Conservation (phyloP, 2,329 filamentous ascomycete genomes). For the Xylaria polymorpha region DNA sequence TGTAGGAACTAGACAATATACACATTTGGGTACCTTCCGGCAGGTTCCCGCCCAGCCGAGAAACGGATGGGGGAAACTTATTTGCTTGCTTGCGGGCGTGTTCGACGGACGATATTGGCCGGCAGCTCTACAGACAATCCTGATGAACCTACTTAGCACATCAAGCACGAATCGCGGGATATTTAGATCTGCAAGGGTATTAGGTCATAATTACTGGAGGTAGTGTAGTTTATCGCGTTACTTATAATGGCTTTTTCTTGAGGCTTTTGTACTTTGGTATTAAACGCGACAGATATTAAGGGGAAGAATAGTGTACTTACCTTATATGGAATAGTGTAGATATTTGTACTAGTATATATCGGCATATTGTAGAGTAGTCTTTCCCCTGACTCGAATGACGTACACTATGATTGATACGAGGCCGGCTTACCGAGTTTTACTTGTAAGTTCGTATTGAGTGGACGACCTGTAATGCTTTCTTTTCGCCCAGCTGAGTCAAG, state of each 20-base stretch:
- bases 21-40: neutral
- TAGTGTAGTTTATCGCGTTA: no score
- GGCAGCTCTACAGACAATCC: neutral
- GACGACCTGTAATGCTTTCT: neutral
- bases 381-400: neutral
- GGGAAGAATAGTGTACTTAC: no score
- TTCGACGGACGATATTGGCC: neutral
- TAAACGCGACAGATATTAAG: no score
- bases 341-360: no score
- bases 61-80: neutral
- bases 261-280: neutral
- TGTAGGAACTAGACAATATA: neutral
- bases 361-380: no score
- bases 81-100: neutral
- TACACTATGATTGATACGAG: neutral
- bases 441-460: neutral
- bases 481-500: neutral
- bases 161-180: neutral
- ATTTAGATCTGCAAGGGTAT: neutral
- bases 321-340: no score
- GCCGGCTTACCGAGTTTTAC: neutral
- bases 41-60: neutral
- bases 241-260: neutral
- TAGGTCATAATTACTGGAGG: no score
- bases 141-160: neutral